Evolutionary conservation across 2,329 filamentous ascomycete genomes (phyloP), one percentile per base, ranked within the genome.

Genomic region (Aspergillus jensenii): DNA sequence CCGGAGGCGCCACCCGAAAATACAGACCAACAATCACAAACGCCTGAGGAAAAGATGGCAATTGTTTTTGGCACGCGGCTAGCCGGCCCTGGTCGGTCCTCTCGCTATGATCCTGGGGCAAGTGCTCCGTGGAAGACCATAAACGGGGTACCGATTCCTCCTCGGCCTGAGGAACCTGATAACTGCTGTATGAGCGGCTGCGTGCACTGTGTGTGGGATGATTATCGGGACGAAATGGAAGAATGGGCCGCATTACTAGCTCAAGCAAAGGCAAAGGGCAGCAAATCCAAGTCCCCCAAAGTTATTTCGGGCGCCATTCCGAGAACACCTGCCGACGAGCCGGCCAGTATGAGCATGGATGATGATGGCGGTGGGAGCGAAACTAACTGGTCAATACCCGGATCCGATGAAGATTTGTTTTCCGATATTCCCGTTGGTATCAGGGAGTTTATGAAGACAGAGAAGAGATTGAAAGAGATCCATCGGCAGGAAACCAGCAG

Each of bases 141-240:
- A 55, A 92, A 90, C 1, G 93, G 93, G 3, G 84, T 98, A 1
- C 76, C 86, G 17, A 89, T 98, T 4, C 95, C 95, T 2, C 93
- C 92, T 0, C 84, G 85, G 48, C 95, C 95, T 1, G 83, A 86
- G 48, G 93, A 99, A 76, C 95, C 95, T 3, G 95, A 98, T 69
- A 97, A 99, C 71, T 99, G 95, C 82, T 99, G 95, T 77, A 99
- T 99, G 95, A 95, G 90, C 70, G 95, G 95, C 3, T 99, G 95
- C 72, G 93, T 96, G 49, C 93, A 98, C 74, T 99, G 95, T 74
- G 95, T 98, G 3, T 98, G 93, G 93, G 93, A 97, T 67, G 81
- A 86, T 53, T 98, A 88, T 75, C 84, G 93, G 8, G 93, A 99
- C 65, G 95, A 98, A 52, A 82, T 98, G 76, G 93, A 98, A 74